Base-by-base conservation (phyloP, 23 red algal species). In the Gracilaria caudata region DNA sequence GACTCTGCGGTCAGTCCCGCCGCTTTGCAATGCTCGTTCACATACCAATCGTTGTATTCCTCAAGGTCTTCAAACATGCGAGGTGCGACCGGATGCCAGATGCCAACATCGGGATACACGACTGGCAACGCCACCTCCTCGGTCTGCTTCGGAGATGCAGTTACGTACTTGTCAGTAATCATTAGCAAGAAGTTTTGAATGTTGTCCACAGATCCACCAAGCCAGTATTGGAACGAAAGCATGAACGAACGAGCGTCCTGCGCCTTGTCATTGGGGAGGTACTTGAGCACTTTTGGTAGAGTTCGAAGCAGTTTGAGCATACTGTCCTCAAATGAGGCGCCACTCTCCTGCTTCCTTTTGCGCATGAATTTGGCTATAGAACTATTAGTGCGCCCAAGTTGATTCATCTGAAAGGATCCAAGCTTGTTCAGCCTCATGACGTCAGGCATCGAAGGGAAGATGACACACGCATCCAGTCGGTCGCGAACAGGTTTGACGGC, bases 351-450 rank as follows among this genome's bases (percentile, higher is more conserved):
- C 61, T 92, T 84, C 86, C 77, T 89, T 79, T 93, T 93, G 28
- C 88, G 74, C 97, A 99, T 99, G 64, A 99, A 95, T 75, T 92
- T 78, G 38, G 82, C 93, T 24, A 99, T 99, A 0, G 93, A 39
- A 71, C 83, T 93, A 7, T 73, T 82, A 65, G 73, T 86, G 28
- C 92, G 82, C 19, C 96, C 96, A 14, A 99, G 79, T 39, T 96
- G 92, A n/a, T 79, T 73, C 94, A 99, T 94, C 45, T 64, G 59
- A 59, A 99, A 99, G 37, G 90, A 77, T 21, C 97, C 97, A 16
- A 99, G 94, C 89, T 99, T 99, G 97, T 99, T 99, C 34, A 99
- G 90, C 43, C 93, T 74, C 97, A 99, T 99, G 38, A 99, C 97
- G 66, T 94, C 92, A 19, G 97, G 97, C 93, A 99, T 94, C 29